Base-by-base conservation (phyloP, 1,284 basidiomycete genomes). In the Dichomitus squalens region DNA sequence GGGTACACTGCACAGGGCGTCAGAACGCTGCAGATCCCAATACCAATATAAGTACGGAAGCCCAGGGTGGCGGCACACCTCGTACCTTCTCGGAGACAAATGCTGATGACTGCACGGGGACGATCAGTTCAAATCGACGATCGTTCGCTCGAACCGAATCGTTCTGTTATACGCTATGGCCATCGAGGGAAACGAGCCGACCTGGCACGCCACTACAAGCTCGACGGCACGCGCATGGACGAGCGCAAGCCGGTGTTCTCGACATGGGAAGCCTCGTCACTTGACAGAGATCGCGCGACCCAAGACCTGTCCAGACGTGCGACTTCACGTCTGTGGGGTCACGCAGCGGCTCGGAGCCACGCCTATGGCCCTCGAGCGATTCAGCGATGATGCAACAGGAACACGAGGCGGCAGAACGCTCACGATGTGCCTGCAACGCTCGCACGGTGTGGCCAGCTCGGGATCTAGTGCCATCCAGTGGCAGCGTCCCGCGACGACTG, bases 361-460 rank as follows among this genome's bases (percentile, higher is more conserved):
- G 36, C 48, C 38, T 21, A 25, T 23, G 27, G 25, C 49, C 39
- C 35, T 52, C 35, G 36, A 44, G 34, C 35, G 53, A 43, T 31
- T 33, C 25, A 46, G 20, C 21, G 25, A 12, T 18, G 12, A 23
- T 43, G 40, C 43, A 31, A 31, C 23, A 55, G 23, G 29, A 23
- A 56, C 55, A 56, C 50, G 50, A 57, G 50, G 55, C 44, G 43
- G 48, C 36, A 52, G 25, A 57, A 48, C 55, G 55, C 55, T 43
- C 55, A 49, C 46, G n/a, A 4, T 34, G 54, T 44, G 9, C 43
- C 49, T 36, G 33, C 18, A 14, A 31, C 36, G 50, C 31, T 57
- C 55, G 50, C 55, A 57, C 55, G 44, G 21, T 52, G 55, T 57
- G 55, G 55, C 56, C 57, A 49, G 49, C 44, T 43, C 38, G 25